Percentiles rank a stretch among this genome's conserved stretches.
These are phyloP conservation scores for Claviceps pazoutovae DNA, from an alignment of 2,329 filamentous ascomycete genomes.

Conservation along the genomic window DNA sequence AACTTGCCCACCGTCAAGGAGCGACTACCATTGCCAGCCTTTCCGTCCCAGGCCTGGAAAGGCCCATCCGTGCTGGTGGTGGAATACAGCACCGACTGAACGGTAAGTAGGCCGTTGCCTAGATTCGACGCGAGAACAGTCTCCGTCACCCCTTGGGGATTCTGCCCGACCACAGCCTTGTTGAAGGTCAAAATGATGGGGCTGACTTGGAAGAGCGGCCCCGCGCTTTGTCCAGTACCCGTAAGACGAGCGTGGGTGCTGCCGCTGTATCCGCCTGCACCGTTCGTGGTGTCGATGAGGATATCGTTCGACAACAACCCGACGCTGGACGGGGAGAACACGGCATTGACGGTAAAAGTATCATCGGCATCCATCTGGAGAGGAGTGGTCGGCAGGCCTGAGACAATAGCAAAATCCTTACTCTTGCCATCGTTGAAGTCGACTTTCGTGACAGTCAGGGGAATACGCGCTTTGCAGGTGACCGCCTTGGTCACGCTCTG, in stretches of 20 bases:
- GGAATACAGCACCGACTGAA: conserved; percentile 31
- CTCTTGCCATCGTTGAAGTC: conserved; percentile 19
- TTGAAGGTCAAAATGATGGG: conserved; percentile 36
- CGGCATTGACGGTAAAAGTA: conserved; percentile 28
- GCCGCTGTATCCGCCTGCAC: conserved; percentile 29
- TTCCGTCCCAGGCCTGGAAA: conserved; percentile 23
- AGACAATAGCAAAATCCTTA: conserved; percentile 25
- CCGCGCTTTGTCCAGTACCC: conserved; percentile 33
- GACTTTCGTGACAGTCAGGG: conserved; percentile 26
- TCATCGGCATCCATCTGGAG: conserved; percentile 20
- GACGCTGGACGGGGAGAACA: conserved; percentile 31
- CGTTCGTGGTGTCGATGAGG: conserved; percentile 33
- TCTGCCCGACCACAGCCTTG: conserved; percentile 30
- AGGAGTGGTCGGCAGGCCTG: conserved; percentile 19
- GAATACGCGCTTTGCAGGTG: conserved; percentile 34
- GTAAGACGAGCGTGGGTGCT: conserved; percentile 31
- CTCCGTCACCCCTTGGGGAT: conserved; percentile 24
- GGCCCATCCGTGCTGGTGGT: conserved; percentile 29
- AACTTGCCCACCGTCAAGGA: conserved; percentile 32
- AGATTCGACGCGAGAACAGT: conserved; percentile 34
- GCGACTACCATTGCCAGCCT: conserved; percentile 7
- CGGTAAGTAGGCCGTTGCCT: conserved; percentile 30
- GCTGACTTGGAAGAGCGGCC: conserved; percentile 30
- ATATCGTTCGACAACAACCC: conserved; percentile 35
- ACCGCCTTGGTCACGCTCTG: conserved; percentile 17